Conservation (phyloP, 352 stramenopile species). For the Phytophthora boehmeriae region DNA sequence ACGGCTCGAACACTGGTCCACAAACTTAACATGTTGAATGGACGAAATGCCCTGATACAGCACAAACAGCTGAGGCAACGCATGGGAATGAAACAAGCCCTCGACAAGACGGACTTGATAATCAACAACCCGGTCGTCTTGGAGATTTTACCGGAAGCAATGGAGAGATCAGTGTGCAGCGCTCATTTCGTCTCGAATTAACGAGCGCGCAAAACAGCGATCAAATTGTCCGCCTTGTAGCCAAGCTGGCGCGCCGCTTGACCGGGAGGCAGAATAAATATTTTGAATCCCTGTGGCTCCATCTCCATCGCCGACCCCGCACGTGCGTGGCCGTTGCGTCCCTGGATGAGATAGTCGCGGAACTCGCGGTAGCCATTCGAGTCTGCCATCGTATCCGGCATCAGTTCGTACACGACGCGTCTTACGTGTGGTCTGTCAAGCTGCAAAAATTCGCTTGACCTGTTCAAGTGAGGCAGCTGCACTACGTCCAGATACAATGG, state of each 20-base stretch:
- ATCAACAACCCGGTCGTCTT: no score
- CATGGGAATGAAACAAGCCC: neutral
- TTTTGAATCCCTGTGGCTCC: slow-evolving; percentile 68
- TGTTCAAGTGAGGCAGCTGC: slow-evolving; percentile 61
- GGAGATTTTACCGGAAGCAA: no score
- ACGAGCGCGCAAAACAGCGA: slow-evolving; percentile 65
- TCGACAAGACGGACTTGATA: neutral
- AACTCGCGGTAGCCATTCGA: slow-evolving; percentile 65
- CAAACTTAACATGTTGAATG: neutral
- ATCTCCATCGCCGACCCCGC: slow-evolving; percentile 65
- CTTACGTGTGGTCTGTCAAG: slow-evolving; percentile 53
- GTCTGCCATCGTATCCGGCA: slow-evolving; percentile 61
- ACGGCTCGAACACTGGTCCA: neutral
- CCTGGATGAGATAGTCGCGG: slow-evolving; percentile 62
- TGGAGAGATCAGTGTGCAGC: no score
- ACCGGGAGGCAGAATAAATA: slow-evolving; percentile 79
- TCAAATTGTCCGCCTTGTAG: slow-evolving; percentile 74
- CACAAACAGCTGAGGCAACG: neutral
- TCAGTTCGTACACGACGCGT: slow-evolving; percentile 72
- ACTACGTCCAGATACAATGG: slow-evolving; percentile 68
- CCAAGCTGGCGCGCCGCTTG: slow-evolving; percentile 63
- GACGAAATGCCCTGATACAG: neutral
- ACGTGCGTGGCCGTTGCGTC: slow-evolving; percentile 48
- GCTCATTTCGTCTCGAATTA: no score
- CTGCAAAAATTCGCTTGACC: slow-evolving; percentile 72